Percentiles rank a stretch among this genome's conserved stretches.
These are phyloP conservation scores for Oryza australiensis DNA, from an alignment of 176 grass and related monocot genomes.

Conservation along the genomic window DNA sequence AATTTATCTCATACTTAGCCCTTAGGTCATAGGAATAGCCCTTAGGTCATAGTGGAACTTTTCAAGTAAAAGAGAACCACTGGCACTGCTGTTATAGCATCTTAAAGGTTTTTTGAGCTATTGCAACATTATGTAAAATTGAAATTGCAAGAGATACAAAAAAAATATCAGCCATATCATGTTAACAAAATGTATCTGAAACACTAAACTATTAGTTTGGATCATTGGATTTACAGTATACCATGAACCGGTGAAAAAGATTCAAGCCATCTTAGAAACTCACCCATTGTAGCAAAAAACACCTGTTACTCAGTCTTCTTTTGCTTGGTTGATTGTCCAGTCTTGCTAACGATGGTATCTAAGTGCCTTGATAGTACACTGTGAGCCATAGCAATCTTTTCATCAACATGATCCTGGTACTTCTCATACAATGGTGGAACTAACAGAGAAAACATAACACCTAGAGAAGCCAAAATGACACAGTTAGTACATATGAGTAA, in stretches of 20 bases:
- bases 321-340: slow-evolving; percentile 60
- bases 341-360: slow-evolving; percentile 41
- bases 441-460: slow-evolving; percentile 51
- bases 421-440: slow-evolving; percentile 82
- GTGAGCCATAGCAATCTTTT: slow-evolving; percentile 63
- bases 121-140: background rate
- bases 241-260: background rate
- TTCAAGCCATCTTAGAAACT: slow-evolving; percentile 14
- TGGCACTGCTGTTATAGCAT: background rate
- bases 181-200: background rate
- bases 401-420: slow-evolving; percentile 86
- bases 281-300: slow-evolving; percentile 28
- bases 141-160: background rate
- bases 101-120: background rate
- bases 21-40: background rate
- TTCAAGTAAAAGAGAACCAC: background rate
- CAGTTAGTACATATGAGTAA: slow-evolving; percentile 9
- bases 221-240: slow-evolving; percentile 19
- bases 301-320: slow-evolving; percentile 82
- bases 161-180: background rate
- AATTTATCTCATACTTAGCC: background rate
- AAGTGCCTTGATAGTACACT: slow-evolving; percentile 58
- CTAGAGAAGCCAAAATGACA: slow-evolving; percentile 36
- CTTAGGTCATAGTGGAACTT: background rate
- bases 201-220: background rate